These are phyloP conservation scores for Fusarium haematococcum DNA, from an alignment of 2,329 filamentous ascomycete genomes.

Conservation along the genomic window DNA sequence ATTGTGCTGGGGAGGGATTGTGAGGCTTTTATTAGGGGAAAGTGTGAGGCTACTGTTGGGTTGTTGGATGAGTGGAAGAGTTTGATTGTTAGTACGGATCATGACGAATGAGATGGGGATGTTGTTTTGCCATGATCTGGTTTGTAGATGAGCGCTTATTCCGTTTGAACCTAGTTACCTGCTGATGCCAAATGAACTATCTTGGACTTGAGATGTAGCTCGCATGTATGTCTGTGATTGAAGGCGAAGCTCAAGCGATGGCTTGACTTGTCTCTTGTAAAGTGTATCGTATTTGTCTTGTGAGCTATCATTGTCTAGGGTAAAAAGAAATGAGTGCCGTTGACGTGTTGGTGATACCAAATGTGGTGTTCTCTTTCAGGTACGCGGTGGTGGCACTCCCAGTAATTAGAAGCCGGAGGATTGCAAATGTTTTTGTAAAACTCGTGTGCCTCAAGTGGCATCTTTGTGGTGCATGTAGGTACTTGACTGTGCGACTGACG, in stretches of 20 bases:
- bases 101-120: constrained; percentile 3
- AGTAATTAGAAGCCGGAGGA: background rate
- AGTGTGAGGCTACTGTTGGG: constrained; percentile 56
- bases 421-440: background rate
- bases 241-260: background rate
- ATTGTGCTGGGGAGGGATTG: constrained; percentile 67
- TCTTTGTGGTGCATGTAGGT: background rate
- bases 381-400: background rate
- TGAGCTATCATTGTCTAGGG: background rate
- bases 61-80: constrained; percentile 63
- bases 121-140: background rate
- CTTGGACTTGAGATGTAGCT: background rate
- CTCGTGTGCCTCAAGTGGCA: background rate
- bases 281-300: background rate
- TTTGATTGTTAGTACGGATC: constrained; percentile 42
- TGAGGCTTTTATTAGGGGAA: constrained; percentile 54
- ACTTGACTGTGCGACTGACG: background rate
- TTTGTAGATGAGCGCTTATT: background rate
- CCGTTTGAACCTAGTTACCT: background rate
- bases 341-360: background rate
- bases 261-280: background rate
- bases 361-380: background rate
- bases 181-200: background rate
- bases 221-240: background rate
- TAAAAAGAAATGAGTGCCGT: background rate